Base-by-base conservation (phyloP, 2,329 filamentous ascomycete genomes). In the Pseudonectria buxi region DNA sequence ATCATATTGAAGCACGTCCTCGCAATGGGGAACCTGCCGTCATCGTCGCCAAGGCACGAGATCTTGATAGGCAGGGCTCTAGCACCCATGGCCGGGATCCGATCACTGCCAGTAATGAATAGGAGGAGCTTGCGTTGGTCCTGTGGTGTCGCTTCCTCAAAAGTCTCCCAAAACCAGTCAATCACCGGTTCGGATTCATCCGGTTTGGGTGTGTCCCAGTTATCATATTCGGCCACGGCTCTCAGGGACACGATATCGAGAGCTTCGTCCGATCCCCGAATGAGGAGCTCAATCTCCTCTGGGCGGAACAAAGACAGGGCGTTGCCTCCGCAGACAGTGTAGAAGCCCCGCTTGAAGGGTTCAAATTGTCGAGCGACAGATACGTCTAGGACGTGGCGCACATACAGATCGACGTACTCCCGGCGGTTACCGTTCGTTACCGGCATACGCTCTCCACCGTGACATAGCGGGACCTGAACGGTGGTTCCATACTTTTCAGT, bases 261-360 rank as follows among this genome's bases (percentile, higher is more conserved):
- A 5, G 78, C 65, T 53, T 94, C 88, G 45, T 94, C 86, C 7
- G 86, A 92, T 10, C 88, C 88, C 33, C 88, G 74, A 5, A 95
- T 76, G 1, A 95, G 72, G 4, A 94, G 73, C 57, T 95, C 89
- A 43, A 95, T 94, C 58, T 95, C 89, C 56, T 95, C 88, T 0
- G 89, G 83, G 12, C 86, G 77, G 59, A 95, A 95, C 2, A 95
- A 72, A 1, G 83, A 86, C 25, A 95, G 69, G 1, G 89, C 88
- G 55, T 92, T 94, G 25, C 88, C 86, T 25, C 83, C 85, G 55
- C 87, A 94, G 18, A 95, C 86, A 0, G 85, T 94, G 58, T 87
- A 95, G 61, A 95, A 95, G 1, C 89, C 89, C 36, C 88, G 78
- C 56, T 92, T 92, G 69, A 95, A 95, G 1, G 89, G 88, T 55